Conservation (phyloP, 2,329 filamentous ascomycete species). For the Orbilia oligospora region DNA sequence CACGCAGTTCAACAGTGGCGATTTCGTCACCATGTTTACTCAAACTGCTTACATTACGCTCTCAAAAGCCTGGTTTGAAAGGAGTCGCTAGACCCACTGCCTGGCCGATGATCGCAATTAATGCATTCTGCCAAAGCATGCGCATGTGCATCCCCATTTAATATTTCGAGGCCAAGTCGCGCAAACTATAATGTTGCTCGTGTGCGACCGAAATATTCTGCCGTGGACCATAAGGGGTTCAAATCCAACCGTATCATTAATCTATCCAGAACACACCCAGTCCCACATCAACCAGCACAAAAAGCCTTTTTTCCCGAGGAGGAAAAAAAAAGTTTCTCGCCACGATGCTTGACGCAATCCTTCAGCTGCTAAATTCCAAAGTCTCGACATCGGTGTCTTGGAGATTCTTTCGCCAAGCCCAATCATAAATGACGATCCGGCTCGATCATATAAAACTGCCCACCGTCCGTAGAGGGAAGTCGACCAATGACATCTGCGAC, state of each 20-base stretch:
- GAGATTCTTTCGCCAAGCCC: slow-evolving; percentile 13
- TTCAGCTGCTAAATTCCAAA: slow-evolving; percentile 36
- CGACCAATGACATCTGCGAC: slow-evolving; percentile 43
- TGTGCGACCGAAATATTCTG: slow-evolving; percentile 32
- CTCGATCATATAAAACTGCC: slow-evolving; percentile 23
- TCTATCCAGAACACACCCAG: slow-evolving; percentile 52
- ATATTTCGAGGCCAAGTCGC: slow-evolving; percentile 27
- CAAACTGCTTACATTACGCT: slow-evolving; percentile 10
- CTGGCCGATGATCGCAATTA: slow-evolving; percentile 47
- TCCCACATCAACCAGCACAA: slow-evolving; percentile 19
- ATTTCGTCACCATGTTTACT: slow-evolving; percentile 23
- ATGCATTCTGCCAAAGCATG: slow-evolving; percentile 9
- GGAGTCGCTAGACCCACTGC: slow-evolving; percentile 28
- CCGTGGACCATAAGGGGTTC: slow-evolving; percentile 37
- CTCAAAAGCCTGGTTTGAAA: slow-evolving; percentile 8
- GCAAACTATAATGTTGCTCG: slow-evolving; percentile 23
- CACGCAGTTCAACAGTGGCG: slow-evolving; percentile 11
- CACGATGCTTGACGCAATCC: slow-evolving; percentile 19
- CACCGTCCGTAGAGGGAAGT: slow-evolving; percentile 33
- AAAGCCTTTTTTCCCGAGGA: slow-evolving; percentile 2
- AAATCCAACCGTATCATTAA: slow-evolving; percentile 41
- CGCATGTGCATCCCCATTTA: not conserved
- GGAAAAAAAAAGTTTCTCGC: slow-evolving; percentile 3
- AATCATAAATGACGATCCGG: slow-evolving; percentile 38
- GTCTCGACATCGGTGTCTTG: slow-evolving; percentile 23